phyloP scores from a whole-genome alignment of 2,329 filamentous ascomycete species.

The Dothiorella sarmentorum region DNA sequence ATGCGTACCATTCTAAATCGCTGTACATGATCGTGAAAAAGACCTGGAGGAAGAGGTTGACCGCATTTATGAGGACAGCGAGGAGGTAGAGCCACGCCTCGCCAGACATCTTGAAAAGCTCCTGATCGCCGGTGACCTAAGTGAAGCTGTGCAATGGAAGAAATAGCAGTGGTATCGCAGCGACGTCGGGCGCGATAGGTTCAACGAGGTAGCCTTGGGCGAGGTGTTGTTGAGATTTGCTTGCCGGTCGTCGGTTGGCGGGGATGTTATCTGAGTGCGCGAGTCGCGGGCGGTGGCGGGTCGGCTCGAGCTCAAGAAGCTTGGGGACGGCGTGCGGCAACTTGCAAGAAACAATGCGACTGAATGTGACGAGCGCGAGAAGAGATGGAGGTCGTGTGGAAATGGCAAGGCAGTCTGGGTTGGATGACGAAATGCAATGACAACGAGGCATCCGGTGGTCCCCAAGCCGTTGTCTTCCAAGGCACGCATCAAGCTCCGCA shows the following conservation, averaged over 20 bases:
- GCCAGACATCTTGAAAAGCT: constrained; percentile 71
- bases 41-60: constrained; percentile 99
- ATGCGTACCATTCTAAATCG: constrained; percentile 94
- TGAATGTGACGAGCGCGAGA: background rate
- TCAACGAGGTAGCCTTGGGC: constrained; percentile 2
- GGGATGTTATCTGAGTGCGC: constrained; percentile 17
- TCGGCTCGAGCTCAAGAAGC: constrained; percentile 4
- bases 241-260: constrained; percentile 16
- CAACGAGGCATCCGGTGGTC: background rate
- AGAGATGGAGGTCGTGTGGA: background rate
- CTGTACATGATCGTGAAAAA: constrained; percentile 99
- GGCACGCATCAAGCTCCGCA: constrained; percentile 16
- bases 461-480: background rate
- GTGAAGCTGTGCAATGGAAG: background rate
- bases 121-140: background rate
- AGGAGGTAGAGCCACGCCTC: constrained; percentile 98
- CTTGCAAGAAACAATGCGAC: background rate
- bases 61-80: constrained; percentile 97
- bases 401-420: background rate
- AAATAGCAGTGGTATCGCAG: background rate
- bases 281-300: constrained; percentile 1
- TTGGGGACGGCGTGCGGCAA: background rate
- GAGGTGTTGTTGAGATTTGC: constrained; percentile 16
- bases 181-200: background rate
- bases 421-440: constrained; percentile 12